Percentiles rank a stretch among this genome's conserved stretches.
Evolutionary conservation across 2,329 filamentous ascomycete species (phyloP).

Genomic region (Fusarium sp.): DNA sequence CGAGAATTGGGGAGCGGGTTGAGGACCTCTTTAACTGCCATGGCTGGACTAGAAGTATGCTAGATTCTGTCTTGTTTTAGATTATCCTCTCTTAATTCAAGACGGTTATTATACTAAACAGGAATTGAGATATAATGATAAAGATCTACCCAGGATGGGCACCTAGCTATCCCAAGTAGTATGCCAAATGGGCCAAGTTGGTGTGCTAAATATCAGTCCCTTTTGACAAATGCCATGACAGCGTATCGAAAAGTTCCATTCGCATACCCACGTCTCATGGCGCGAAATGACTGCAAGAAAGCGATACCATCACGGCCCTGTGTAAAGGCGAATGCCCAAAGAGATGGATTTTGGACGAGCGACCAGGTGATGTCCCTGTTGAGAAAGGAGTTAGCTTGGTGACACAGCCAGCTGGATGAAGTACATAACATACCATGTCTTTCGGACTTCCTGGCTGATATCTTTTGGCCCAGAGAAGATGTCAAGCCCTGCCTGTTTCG

Average conservation of each 20-base stretch:
- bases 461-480: conserved; percentile 59
- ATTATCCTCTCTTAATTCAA: neutral
- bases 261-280: conserved; percentile 66
- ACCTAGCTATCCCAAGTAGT: neutral
- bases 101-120: neutral
- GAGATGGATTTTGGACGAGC: conserved; percentile 64
- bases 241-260: conserved; percentile 66
- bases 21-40: neutral
- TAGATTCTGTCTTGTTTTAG: neutral
- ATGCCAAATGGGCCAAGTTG: neutral
- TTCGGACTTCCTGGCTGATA: conserved; percentile 64
- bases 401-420: neutral
- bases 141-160: neutral
- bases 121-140: neutral
- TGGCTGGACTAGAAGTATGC: neutral
- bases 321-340: conserved; percentile 67
- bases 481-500: conserved; percentile 57
- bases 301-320: conserved; percentile 67
- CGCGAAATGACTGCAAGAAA: conserved; percentile 67
- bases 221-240: conserved; percentile 64
- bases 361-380: conserved; percentile 68
- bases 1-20: neutral
- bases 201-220: neutral
- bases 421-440: conserved; percentile 64
- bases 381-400: neutral